These are phyloP conservation scores for Ehretia macrophylla DNA, from an alignment of 257 asterid genomes.

Conservation along the genomic window DNA sequence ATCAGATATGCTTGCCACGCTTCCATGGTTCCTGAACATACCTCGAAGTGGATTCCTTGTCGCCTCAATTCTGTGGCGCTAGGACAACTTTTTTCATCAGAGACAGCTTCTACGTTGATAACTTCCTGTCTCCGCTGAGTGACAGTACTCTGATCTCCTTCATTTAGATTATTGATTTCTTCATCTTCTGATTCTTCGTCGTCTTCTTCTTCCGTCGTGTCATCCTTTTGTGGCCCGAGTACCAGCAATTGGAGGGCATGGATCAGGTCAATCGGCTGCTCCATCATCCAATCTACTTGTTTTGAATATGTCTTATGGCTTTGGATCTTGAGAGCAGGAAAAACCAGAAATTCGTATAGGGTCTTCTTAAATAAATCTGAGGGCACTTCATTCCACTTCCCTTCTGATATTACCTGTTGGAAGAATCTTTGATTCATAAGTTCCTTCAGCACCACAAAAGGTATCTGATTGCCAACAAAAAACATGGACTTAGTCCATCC, in stretches of 20 bases:
- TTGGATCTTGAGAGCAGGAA: neutral
- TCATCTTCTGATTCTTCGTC: neutral
- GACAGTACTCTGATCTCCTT: neutral
- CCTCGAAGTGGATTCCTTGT: conserved; percentile 1
- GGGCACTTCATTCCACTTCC: neutral
- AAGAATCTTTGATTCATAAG: conserved; percentile 7
- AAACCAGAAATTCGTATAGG: conserved; percentile 3
- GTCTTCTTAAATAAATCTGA: conserved; percentile 3
- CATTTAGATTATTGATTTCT: neutral
- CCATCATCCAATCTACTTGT: too few relatives aligned
- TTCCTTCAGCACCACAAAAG: conserved; percentile 1
- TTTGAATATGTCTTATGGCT: neutral
- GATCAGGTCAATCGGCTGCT: conserved; percentile 16
- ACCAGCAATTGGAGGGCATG: conserved; percentile 17
- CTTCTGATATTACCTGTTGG: neutral
- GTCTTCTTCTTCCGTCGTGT: neutral
- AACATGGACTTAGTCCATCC: conserved; percentile 10
- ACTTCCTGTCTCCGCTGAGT: neutral
- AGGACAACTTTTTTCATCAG: neutral
- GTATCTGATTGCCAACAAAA: conserved; percentile 16
- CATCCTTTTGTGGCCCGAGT: conserved; percentile 2
- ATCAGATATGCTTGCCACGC: too few relatives aligned
- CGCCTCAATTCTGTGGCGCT: neutral
- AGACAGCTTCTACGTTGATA: neutral
- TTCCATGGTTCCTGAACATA: too few relatives aligned